Evolutionary conservation across 2,329 filamentous ascomycete genomes (phyloP).

Genomic region (Delphinella strobiligena): DNA sequence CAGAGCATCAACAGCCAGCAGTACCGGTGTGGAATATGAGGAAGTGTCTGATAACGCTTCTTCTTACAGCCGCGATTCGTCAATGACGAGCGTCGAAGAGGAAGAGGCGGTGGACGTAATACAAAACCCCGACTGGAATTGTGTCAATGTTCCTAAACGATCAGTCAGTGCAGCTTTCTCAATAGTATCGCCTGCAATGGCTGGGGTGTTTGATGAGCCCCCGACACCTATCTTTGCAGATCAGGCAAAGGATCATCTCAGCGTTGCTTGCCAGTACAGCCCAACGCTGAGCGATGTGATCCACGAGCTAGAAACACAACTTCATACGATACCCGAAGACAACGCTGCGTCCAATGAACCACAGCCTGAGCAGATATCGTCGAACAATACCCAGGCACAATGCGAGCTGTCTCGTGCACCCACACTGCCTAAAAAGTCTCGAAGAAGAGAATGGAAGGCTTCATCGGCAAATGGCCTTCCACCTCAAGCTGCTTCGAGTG

Average conservation of each 20-base stretch:
- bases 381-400: slow-evolving; percentile 14
- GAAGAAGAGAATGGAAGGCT: slow-evolving; percentile 27
- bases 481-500: no score
- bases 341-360: not conserved
- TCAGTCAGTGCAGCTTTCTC: slow-evolving; percentile 13
- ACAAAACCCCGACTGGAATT: slow-evolving; percentile 10
- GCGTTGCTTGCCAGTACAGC: slow-evolving; percentile 15
- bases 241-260: not conserved
- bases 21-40: slow-evolving; percentile 7
- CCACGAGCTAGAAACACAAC: slow-evolving; percentile 21
- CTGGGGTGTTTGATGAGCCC: slow-evolving; percentile 17
- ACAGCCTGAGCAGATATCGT: slow-evolving; percentile 13
- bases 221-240: no score
- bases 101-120: slow-evolving; percentile 12
- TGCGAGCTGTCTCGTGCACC: slow-evolving; percentile 18
- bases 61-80: slow-evolving; percentile 26
- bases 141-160: slow-evolving; percentile 10
- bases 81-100: slow-evolving; percentile 26
- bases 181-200: slow-evolving; percentile 14
- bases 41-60: slow-evolving; percentile 18
- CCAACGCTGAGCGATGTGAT: slow-evolving; percentile 37
- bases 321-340: slow-evolving; percentile 16
- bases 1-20: slow-evolving; percentile 23
- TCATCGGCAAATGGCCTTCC: no score
- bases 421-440: slow-evolving; percentile 28